phyloP scores from a whole-genome alignment of 768 basidiomycete genomes.

The Termitomyces sp. region DNA sequence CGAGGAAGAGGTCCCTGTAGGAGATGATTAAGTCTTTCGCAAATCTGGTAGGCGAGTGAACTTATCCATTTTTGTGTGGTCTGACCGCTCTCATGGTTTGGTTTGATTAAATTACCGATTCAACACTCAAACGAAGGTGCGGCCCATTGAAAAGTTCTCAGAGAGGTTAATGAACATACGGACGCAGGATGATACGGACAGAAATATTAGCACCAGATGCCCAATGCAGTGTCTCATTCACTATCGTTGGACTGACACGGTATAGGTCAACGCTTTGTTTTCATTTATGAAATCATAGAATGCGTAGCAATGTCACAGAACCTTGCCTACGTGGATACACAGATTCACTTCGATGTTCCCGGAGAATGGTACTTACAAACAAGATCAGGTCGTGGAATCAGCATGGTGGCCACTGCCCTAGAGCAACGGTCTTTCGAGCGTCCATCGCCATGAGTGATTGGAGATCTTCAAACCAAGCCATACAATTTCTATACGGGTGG shows the following conservation, averaged over 20 bases:
- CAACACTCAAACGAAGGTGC: background rate
- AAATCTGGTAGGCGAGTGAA: background rate
- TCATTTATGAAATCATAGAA: background rate
- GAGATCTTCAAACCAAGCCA: background rate
- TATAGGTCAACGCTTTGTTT: background rate
- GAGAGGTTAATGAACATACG: background rate
- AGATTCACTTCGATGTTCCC: background rate
- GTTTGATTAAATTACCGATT: background rate
- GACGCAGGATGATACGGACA: background rate
- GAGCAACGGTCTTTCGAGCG: background rate
- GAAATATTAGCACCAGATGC: background rate
- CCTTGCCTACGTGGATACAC: background rate
- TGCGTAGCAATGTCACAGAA: background rate
- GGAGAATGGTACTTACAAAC: background rate
- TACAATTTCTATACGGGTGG: background rate
- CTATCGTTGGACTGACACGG: background rate
- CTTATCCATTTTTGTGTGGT: background rate
- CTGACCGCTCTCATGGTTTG: background rate
- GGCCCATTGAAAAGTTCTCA: background rate
- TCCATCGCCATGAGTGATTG: background rate
- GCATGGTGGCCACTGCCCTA: background rate
- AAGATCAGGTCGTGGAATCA: background rate
- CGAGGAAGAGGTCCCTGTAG: conserved; percentile 94
- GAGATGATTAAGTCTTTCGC: conserved; percentile 66
- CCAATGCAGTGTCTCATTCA: background rate